A percentile compares a stretch with the other conserved stretches of the same genome.
Conservation (phyloP, 352 stramenopile genomes). For the Pythium sp. region DNA sequence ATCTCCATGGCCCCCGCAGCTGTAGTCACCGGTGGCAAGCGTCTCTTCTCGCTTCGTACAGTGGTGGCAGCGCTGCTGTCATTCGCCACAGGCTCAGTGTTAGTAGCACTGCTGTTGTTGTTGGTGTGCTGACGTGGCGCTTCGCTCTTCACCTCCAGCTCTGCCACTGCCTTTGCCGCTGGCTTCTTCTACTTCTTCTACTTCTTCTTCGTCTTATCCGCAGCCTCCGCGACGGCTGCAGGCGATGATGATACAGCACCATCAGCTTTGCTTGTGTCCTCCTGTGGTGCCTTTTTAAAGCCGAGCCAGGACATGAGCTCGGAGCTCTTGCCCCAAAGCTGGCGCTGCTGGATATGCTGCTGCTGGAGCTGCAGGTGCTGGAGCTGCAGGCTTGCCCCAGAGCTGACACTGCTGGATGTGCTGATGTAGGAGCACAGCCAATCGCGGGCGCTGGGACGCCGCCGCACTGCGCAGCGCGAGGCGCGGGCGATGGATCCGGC, state of each 20-base stretch:
- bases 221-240: no score
- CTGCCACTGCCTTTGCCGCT: background rate
- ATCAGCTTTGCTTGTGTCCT: background rate
- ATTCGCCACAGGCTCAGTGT: background rate
- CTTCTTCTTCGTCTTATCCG: background rate
- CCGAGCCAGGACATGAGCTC: slow-evolving; percentile 42
- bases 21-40: background rate
- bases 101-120: slow-evolving; percentile 1
- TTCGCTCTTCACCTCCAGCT: background rate
- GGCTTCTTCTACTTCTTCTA: slow-evolving; percentile 1
- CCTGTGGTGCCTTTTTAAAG: slow-evolving; percentile 7
- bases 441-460: background rate
- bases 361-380: background rate
- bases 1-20: slow-evolving; percentile 12
- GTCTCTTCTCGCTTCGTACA: slow-evolving; percentile 6
- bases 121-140: background rate
- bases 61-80: slow-evolving; percentile 16
- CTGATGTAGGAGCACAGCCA: background rate
- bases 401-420: slow-evolving; percentile 18
- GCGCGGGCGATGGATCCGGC: slow-evolving; percentile 6
- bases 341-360: slow-evolving; percentile 5
- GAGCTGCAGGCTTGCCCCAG: slow-evolving; percentile 35
- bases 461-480: slow-evolving; percentile 8
- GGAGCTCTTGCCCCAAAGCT: slow-evolving; percentile 32
- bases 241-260: background rate